These are phyloP conservation scores for Botrytis porri DNA, from an alignment of 2,329 filamentous ascomycete species.

Conservation along the genomic window DNA sequence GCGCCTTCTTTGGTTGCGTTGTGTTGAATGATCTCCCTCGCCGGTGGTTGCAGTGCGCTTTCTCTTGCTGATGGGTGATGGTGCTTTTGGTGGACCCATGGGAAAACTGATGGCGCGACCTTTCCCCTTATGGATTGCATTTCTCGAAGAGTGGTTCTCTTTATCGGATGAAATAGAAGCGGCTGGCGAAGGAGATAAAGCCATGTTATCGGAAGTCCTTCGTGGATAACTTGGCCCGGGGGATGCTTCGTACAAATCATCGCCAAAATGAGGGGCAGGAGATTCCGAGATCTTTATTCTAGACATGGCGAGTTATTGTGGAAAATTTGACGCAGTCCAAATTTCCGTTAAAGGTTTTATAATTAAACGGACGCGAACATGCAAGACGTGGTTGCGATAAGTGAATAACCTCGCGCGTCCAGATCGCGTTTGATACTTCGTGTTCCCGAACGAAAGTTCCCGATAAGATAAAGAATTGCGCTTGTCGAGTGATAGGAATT, in stretches of 20 bases:
- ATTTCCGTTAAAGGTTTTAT: background rate
- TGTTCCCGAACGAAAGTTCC: background rate
- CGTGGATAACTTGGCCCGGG: conserved; percentile 29
- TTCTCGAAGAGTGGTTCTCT: conserved; percentile 43
- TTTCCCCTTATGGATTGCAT: conserved; percentile 44
- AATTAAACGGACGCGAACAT: background rate
- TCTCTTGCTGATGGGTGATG: conserved; percentile 27
- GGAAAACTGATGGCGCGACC: conserved; percentile 32
- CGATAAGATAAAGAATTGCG: background rate
- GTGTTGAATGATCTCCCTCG: conserved; percentile 24
- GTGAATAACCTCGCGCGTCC: background rate
- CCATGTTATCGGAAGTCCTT: conserved; percentile 29
- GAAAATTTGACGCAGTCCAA: background rate
- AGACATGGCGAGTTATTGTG: conserved; percentile 24
- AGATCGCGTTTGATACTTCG: background rate
- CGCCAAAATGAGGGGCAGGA: conserved; percentile 28
- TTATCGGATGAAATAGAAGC: conserved; percentile 46
- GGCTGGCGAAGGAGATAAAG: conserved; percentile 34
- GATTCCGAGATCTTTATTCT: conserved; percentile 33
- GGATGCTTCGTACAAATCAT: conserved; percentile 37
- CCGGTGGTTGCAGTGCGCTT: conserved; percentile 29
- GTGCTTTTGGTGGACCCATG: conserved; percentile 39
- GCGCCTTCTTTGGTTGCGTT: conserved; percentile 31
- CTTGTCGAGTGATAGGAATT: background rate
- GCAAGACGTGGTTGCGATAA: background rate